Base-by-base conservation (phyloP, 179 eudicot species). In the Patellifolia procumbens region DNA sequence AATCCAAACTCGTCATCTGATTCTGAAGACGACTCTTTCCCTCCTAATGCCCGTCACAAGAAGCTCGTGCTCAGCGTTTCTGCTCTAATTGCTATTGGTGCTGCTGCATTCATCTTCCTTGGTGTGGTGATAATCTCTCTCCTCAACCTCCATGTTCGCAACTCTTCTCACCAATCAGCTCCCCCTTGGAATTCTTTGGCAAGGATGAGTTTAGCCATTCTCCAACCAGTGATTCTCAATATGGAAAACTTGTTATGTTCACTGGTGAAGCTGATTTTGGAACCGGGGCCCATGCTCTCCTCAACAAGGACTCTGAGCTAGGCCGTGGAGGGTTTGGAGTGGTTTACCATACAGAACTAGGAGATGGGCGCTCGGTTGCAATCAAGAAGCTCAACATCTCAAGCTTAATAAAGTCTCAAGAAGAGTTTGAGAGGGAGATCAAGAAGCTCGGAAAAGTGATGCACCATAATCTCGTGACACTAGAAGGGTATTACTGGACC, bases 281-380 rank as follows among this genome's bases (percentile, higher is more conserved):
- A 7, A 61, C 77, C 9, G 95, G 97, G 75, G 88, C 90, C 68
- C 89, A 91, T 16, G 88, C 91, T 13, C 82, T 91, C 68, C 92
- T 93, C 42, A 89, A 85, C 66, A 93, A 93, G 76, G 88, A 91
- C 13, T 82, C 89, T 62, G 98, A 93, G 82, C 79, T 93, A 16
- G 98, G 98, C 34, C 90, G 91, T 22, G 98, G 98, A 39, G 98
- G 98, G 29, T 93, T 93, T 61, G 98, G 98, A n/a, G 64, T 88
- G 12, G 97, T 93, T 58, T 91, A 93, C 75, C 81, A 81, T 49
- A 88, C 95, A 2, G 86, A 80, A 43, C 83, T 90, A 29, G 82
- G 78, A 74, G 91, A 86, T 71, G 98, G 97, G 16, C 87, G 90
- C n/a, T 75, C 89, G 0, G 81, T 90, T 26, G 98, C 98, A 55